Evolutionary conservation across 352 stramenopile species (phyloP).

Genomic region (Pythium sukuiense): DNA sequence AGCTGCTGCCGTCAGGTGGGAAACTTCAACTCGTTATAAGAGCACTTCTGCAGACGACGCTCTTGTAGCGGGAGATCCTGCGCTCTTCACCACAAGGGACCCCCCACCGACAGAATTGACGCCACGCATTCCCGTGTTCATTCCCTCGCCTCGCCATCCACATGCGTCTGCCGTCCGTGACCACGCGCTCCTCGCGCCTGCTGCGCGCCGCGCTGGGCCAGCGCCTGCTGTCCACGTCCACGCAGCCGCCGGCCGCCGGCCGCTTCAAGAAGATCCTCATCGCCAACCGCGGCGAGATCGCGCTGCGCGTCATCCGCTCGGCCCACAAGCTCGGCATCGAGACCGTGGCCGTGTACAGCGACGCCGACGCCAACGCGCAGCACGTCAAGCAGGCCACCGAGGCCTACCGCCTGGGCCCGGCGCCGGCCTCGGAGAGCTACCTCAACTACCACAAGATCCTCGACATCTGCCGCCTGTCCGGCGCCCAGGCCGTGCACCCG

Average conservation of each 20-base stretch:
- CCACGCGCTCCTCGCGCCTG: constrained; percentile 12
- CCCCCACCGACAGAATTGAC: constrained; percentile 6
- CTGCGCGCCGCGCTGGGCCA: constrained; percentile 12
- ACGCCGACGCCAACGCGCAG: constrained; percentile 80
- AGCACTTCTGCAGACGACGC: constrained; percentile 23
- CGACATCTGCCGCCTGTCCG: constrained; percentile 55
- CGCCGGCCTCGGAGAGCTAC: constrained; percentile 74
- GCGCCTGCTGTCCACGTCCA: constrained; percentile 32
- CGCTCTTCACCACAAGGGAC: background rate
- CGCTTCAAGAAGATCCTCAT: constrained; percentile 90
- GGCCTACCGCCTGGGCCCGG: constrained; percentile 66
- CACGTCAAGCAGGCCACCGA: constrained; percentile 77
- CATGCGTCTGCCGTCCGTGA: constrained; percentile 26
- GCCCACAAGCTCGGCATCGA: constrained; percentile 87
- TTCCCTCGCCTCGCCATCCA: background rate
- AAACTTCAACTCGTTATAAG: constrained; percentile 33
- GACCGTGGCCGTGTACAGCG: constrained; percentile 91
- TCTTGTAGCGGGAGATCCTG: constrained; percentile 16
- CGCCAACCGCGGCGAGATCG: constrained; percentile 91
- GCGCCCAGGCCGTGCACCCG: constrained; percentile 85
- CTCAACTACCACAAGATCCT: constrained; percentile 79
- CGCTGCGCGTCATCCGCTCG: constrained; percentile 82
- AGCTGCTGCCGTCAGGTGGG: background rate
- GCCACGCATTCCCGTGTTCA: background rate
- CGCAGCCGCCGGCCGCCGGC: constrained; percentile 30